These are phyloP conservation scores for Kwoniella pini DNA, from an alignment of 768 basidiomycete genomes.

Conservation along the genomic window DNA sequence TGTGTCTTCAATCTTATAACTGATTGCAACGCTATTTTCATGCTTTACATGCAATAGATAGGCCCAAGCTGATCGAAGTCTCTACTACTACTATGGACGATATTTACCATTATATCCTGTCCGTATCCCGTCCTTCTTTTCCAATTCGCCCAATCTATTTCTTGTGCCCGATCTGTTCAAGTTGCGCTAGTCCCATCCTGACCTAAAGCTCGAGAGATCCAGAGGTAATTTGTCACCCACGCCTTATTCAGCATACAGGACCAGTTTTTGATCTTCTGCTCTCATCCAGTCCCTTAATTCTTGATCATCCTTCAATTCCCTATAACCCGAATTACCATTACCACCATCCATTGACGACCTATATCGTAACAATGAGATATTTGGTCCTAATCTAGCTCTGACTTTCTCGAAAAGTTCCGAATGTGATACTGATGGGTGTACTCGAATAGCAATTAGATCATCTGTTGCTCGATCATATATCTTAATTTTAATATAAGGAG, in stretches of 20 bases:
- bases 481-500: slow-evolving; percentile 95
- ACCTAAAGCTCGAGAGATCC: too few species aligned
- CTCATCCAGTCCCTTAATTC: slow-evolving; percentile 51
- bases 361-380: slow-evolving; percentile 70
- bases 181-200: too few species aligned
- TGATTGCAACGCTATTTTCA: too few species aligned
- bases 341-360: slow-evolving; percentile 55
- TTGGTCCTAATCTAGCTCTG: slow-evolving; percentile 75
- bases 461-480: slow-evolving; percentile 91
- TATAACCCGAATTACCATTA: slow-evolving; percentile 28
- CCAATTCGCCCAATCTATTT: neutral
- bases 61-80: too few species aligned
- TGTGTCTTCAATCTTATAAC: too few species aligned
- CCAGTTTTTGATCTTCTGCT: slow-evolving; percentile 52
- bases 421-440: slow-evolving; percentile 86
- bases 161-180: too few species aligned
- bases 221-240: too few species aligned
- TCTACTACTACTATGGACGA: too few species aligned
- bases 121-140: neutral
- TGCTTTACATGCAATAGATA: too few species aligned
- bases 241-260: slow-evolving; percentile 51
- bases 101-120: too few species aligned
- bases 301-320: slow-evolving; percentile 49
- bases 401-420: slow-evolving; percentile 89
- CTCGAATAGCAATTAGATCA: slow-evolving; percentile 94